Evolutionary conservation across 306 rosid species (phyloP).

Genomic region (Castanea sativa): DNA sequence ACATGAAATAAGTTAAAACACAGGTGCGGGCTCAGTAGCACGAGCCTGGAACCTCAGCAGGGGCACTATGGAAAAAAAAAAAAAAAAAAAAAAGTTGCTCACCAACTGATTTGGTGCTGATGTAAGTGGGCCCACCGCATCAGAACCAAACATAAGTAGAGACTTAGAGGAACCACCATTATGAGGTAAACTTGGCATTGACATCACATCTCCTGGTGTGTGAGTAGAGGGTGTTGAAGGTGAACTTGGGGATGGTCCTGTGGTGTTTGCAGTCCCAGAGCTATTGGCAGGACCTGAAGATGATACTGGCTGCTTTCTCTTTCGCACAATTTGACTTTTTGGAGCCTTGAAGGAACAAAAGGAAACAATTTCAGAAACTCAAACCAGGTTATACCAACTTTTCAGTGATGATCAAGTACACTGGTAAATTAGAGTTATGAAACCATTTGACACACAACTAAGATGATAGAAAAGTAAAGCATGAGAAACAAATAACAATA

Average conservation of each 20-base stretch:
- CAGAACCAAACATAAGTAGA: slow-evolving; percentile 44
- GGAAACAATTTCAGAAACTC: slow-evolving; percentile 19
- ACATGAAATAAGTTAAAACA: background rate
- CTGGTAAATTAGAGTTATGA: background rate
- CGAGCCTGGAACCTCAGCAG: background rate
- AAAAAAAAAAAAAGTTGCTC: background rate
- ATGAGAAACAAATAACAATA: background rate
- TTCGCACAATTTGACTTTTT: slow-evolving; percentile 45
- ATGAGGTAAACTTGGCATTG: slow-evolving; percentile 48
- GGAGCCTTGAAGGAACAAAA: slow-evolving; percentile 40
- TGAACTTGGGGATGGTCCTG: slow-evolving; percentile 54
- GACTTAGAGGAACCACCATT: slow-evolving; percentile 51
- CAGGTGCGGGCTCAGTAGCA: too few species aligned
- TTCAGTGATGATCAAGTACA: slow-evolving; percentile 5
- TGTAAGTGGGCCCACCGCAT: slow-evolving; percentile 50
- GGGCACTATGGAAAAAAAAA: background rate
- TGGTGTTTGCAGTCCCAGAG: slow-evolving; percentile 63
- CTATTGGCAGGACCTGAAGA: slow-evolving; percentile 62
- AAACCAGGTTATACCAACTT: background rate
- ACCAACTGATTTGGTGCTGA: slow-evolving; percentile 64
- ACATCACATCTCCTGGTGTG: slow-evolving; percentile 49
- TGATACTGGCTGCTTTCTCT: slow-evolving; percentile 55
- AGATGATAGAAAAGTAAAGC: background rate
- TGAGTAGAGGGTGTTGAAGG: slow-evolving; percentile 61
- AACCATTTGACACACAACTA: background rate